Evolutionary conservation across 2,329 filamentous ascomycete species (phyloP).

Genomic region (Alternaria ventricosa): DNA sequence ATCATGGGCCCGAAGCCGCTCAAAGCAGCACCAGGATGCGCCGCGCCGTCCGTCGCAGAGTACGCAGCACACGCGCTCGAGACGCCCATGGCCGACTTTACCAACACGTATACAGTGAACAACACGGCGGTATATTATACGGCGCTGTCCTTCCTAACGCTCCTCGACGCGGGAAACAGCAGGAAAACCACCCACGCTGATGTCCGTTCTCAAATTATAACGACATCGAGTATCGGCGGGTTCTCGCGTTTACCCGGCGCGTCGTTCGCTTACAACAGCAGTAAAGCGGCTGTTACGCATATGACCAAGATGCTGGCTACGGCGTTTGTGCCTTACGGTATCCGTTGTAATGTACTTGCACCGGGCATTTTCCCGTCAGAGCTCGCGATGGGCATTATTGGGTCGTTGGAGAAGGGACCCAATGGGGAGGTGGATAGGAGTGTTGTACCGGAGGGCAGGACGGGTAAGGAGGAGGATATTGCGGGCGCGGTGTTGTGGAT

Average conservation of each 20-base stretch:
- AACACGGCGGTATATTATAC: constrained; percentile 52
- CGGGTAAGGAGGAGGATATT: constrained; percentile 69
- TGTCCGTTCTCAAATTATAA: constrained; percentile 28
- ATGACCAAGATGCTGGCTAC: constrained; percentile 59
- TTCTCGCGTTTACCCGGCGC: constrained; percentile 10
- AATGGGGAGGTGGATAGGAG: constrained; percentile 8
- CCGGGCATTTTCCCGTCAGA: constrained; percentile 50
- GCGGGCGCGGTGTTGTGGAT: constrained; percentile 70
- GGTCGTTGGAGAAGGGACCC: background rate
- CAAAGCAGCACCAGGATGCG: constrained; percentile 14
- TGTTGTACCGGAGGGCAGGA: constrained; percentile 60
- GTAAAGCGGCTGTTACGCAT: constrained; percentile 58
- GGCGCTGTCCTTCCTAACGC: constrained; percentile 48
- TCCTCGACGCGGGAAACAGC: constrained; percentile 52
- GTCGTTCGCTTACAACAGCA: constrained; percentile 29
- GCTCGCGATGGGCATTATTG: constrained; percentile 20
- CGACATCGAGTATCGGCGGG: constrained; percentile 18
- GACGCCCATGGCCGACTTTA: constrained; percentile 36
- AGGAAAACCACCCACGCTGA: constrained; percentile 14
- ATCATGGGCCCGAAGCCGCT: constrained; percentile 27
- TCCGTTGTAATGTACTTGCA: constrained; percentile 59
- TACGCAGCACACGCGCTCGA: constrained; percentile 26
- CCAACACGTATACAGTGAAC: constrained; percentile 50
- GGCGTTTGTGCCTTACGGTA: constrained; percentile 48
- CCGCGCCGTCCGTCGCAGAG: constrained; percentile 19